A percentile compares a stretch with the other conserved stretches of the same genome.
phyloP scores from a whole-genome alignment of 129 eudicot genomes.

The Scalesia atractyloides region DNA sequence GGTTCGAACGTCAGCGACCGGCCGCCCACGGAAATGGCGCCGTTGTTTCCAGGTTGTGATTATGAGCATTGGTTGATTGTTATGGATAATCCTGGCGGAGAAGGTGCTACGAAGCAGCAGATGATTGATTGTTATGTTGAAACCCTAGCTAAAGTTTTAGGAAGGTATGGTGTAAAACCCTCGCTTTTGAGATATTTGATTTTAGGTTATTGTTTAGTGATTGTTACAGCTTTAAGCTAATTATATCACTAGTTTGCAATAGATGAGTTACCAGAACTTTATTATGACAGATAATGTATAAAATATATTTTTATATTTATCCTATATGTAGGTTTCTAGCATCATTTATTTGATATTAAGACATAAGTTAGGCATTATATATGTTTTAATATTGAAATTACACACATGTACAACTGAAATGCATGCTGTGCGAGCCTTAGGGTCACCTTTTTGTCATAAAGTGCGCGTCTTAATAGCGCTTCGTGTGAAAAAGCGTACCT shows the following conservation, averaged over 20 bases:
- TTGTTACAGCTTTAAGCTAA: background rate
- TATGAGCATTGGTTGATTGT: constrained; percentile 97
- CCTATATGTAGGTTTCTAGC: too few species aligned
- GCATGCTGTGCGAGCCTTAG: too few species aligned
- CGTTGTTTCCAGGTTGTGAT: constrained; percentile 95
- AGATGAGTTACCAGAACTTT: too few species aligned
- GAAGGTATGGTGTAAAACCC: constrained; percentile 53
- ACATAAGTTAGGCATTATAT: too few species aligned
- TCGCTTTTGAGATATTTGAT: background rate
- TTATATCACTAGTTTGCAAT: constrained; percentile 1
- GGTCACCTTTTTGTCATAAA: too few species aligned
- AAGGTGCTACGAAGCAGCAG: constrained; percentile 81
- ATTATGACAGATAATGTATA: too few species aligned
- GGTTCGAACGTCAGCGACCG: constrained; percentile 83
- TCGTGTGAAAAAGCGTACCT: too few species aligned
- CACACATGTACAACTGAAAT: too few species aligned
- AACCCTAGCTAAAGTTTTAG: constrained; percentile 82
- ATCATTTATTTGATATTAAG: too few species aligned
- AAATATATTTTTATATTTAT: too few species aligned
- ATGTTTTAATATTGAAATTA: too few species aligned
- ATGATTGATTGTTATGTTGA: constrained; percentile 87
- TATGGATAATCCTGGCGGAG: constrained; percentile 98
- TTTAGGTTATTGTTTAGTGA: background rate
- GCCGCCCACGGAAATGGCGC: constrained; percentile 98
- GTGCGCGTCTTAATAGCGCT: too few species aligned